Conservation (phyloP, 1,284 basidiomycete species). For the Coriolopsis trogii region DNA sequence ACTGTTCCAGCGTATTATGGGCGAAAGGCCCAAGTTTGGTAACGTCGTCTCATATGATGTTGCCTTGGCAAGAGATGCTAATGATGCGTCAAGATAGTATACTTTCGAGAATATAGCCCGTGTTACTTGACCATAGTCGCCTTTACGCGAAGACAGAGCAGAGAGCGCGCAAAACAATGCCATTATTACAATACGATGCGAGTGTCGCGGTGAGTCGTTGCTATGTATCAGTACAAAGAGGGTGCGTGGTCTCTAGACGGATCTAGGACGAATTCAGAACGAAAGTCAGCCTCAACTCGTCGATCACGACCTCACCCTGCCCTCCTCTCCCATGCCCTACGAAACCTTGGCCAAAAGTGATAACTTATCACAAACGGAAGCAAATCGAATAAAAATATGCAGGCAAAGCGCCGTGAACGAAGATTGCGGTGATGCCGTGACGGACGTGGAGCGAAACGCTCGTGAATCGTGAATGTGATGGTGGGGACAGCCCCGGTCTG, state of each 20-base stretch:
- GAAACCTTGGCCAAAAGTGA: constrained; percentile 1
- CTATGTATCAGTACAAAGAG: constrained; percentile 11
- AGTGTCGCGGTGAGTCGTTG: constrained; percentile 8
- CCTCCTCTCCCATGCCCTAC: neutral
- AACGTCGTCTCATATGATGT: too few species aligned
- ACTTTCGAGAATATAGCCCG: too few species aligned
- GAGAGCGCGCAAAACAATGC: neutral
- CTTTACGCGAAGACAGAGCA: too few species aligned
- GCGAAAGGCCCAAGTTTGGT: too few species aligned
- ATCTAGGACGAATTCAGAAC: constrained; percentile 14
- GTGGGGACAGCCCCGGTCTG: neutral
- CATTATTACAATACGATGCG: neutral
- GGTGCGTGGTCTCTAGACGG: constrained; percentile 13
- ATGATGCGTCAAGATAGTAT: too few species aligned
- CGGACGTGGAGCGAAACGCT: constrained; percentile 4
- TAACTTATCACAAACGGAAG: constrained; percentile 6
- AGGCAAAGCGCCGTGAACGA: constrained; percentile 16
- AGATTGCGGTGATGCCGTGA: constrained; percentile 13
- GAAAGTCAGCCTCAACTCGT: constrained; percentile 1
- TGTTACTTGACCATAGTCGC: too few species aligned
- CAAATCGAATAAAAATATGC: constrained; percentile 13
- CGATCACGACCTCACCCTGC: neutral
- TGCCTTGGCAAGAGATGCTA: too few species aligned
- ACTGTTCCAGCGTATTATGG: too few species aligned
- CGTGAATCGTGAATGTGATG: constrained; percentile 6